Percentiles rank a stretch among this genome's conserved stretches.
These are phyloP conservation scores for Bertia moriformis DNA, from an alignment of 2,329 filamentous ascomycete species.

Conservation along the genomic window DNA sequence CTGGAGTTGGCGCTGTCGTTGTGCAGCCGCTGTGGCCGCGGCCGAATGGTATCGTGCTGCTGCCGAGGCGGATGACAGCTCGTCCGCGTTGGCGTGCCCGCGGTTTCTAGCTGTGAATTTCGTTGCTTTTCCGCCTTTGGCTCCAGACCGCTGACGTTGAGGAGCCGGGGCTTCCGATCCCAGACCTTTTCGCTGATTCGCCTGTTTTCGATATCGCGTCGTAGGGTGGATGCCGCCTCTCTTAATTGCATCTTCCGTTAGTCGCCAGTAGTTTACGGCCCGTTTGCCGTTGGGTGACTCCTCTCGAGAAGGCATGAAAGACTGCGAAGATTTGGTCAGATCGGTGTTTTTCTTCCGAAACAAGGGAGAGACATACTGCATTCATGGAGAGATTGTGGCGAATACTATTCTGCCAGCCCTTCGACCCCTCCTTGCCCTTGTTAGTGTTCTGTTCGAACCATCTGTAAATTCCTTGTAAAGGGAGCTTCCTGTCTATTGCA, in stretches of 20 bases:
- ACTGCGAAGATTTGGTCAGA: conserved; percentile 4
- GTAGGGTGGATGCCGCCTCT: not conserved
- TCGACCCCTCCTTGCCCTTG: not conserved
- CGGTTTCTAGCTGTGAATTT: conserved; percentile 13
- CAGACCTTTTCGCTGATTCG: not conserved
- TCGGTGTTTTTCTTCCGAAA: conserved; percentile 5
- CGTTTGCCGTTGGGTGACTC: not conserved
- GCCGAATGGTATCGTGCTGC: too few species aligned
- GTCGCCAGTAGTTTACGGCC: not conserved
- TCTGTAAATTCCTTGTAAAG: not conserved
- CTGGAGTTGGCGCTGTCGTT: not conserved
- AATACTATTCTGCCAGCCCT: conserved; percentile 1
- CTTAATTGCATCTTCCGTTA: not conserved
- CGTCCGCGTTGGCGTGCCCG: not conserved
- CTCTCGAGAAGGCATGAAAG: not conserved
- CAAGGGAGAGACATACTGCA: not conserved
- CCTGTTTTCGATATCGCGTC: not conserved
- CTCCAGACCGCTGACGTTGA: conserved; percentile 22
- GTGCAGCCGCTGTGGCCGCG: too few species aligned
- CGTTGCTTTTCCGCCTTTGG: conserved; percentile 21
- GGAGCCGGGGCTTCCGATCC: not conserved
- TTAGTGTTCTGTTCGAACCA: not conserved
- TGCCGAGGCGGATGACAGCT: too few species aligned
- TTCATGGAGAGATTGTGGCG: conserved; percentile 1
- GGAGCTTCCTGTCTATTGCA: not conserved